Percentiles rank a stretch among this genome's conserved stretches.
Conservation (phyloP, 257 asterid species). For the Coffea canephora region DNA sequence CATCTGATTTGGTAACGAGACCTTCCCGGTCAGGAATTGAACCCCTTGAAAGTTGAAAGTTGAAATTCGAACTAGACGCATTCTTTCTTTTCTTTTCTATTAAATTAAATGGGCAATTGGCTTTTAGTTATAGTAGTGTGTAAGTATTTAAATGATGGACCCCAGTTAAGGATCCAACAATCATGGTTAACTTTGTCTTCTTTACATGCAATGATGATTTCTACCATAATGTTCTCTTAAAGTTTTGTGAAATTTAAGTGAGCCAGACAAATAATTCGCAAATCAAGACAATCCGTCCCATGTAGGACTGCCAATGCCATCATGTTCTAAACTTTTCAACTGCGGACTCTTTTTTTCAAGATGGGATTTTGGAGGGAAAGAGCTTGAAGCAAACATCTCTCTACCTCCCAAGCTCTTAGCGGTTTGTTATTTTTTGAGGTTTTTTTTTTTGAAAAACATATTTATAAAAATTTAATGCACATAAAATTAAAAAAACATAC, state of each 20-base stretch:
- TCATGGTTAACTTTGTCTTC: slow-evolving; percentile 7
- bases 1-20: slow-evolving; percentile 7
- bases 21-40: not conserved
- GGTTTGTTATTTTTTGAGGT: no score
- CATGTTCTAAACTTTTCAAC: slow-evolving; percentile 11
- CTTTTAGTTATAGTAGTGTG: not conserved
- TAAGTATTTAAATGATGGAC: not conserved
- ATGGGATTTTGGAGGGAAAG: slow-evolving; percentile 17
- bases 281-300: slow-evolving; percentile 12
- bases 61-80: not conserved
- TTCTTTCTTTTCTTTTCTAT: not conserved
- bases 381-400: not conserved
- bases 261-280: slow-evolving; percentile 16
- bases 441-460: no score
- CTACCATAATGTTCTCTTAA: not conserved
- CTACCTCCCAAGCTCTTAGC: no score
- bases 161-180: not conserved
- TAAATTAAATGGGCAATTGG: not conserved
- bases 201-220: slow-evolving; percentile 22
- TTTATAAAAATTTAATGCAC: no score
- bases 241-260: slow-evolving; percentile 19
- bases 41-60: no score
- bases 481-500: no score
- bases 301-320: not conserved
- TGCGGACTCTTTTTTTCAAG: not conserved